Conservation (phyloP, 805 yeast genomes). For the Schwanniomyces occidentalis region DNA sequence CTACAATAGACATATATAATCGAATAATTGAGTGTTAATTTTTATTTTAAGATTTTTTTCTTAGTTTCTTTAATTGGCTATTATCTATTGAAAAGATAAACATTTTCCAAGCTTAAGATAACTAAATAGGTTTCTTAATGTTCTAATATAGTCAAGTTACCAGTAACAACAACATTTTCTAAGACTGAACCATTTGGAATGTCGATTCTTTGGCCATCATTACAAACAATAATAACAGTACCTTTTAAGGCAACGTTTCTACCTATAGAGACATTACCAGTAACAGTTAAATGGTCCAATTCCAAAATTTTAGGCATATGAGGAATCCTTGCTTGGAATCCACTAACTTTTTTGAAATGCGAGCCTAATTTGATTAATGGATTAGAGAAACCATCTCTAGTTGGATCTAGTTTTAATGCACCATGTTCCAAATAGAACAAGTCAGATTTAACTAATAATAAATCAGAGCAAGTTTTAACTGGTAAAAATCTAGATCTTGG, state of each 20-base stretch:
- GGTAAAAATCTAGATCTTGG: slow-evolving; percentile 98
- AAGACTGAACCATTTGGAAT: slow-evolving; percentile 94
- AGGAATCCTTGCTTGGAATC: slow-evolving; percentile 85
- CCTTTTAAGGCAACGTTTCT: slow-evolving; percentile 90
- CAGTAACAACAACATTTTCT: slow-evolving; percentile 96
- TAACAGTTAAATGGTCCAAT: slow-evolving; percentile 94
- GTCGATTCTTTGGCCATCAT: slow-evolving; percentile 94
- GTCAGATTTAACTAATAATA: slow-evolving; percentile 92
- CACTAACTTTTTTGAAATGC: slow-evolving; percentile 92
- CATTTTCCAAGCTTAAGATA: too few species aligned
- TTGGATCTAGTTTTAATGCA: slow-evolving; percentile 76
- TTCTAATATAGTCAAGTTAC: slow-evolving; percentile 91
- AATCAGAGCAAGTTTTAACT: slow-evolving; percentile 95
- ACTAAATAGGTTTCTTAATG: too few species aligned
- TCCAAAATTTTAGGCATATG: slow-evolving; percentile 96
- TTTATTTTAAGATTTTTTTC: too few species aligned
- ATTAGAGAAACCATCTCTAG: slow-evolving; percentile 85
- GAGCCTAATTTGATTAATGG: slow-evolving; percentile 96
- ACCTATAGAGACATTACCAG: slow-evolving; percentile 94
- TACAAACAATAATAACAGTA: slow-evolving; percentile 95
- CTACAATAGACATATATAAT: too few species aligned
- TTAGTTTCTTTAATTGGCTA: too few species aligned
- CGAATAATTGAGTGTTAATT: too few species aligned
- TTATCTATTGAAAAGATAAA: too few species aligned
- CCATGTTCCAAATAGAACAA: slow-evolving; percentile 90